A percentile compares a stretch with the other conserved stretches of the same genome.
phyloP scores from a whole-genome alignment of 352 stramenopile genomes.

The Pythium utonaiense region DNA sequence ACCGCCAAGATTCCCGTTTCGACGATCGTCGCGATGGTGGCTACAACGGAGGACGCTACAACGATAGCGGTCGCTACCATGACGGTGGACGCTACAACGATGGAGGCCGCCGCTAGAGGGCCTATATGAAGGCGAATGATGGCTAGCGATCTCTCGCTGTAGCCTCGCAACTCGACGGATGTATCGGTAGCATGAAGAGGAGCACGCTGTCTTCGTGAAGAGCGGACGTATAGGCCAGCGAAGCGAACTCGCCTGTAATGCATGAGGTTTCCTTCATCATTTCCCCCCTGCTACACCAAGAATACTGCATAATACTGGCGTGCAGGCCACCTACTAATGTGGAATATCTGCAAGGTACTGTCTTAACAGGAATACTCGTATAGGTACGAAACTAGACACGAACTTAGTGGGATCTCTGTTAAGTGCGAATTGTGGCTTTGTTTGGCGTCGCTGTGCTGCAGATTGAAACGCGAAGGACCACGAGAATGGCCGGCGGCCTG shows the following conservation, averaged over 20 bases:
- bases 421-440: neutral
- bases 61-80: constrained; percentile 20
- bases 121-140: neutral
- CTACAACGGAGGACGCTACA: constrained; percentile 18
- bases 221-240: neutral
- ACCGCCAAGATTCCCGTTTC: constrained; percentile 62
- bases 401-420: neutral
- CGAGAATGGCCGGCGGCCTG: constrained; percentile 25
- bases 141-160: neutral
- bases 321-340: neutral
- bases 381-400: neutral
- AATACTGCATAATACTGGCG: too few species aligned
- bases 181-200: neutral
- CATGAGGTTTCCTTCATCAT: neutral
- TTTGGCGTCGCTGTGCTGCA: neutral
- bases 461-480: neutral
- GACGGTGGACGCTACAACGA: constrained; percentile 21
- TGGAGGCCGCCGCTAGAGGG: neutral
- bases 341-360: neutral
- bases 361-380: neutral
- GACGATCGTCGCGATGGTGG: constrained; percentile 55
- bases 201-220: neutral
- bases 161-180: neutral
- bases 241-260: neutral
- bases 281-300: too few species aligned